Evolutionary conservation across 2,329 filamentous ascomycete genomes (phyloP), one percentile per base, ranked within the genome.

Genomic region (Meredithiella fracta): DNA sequence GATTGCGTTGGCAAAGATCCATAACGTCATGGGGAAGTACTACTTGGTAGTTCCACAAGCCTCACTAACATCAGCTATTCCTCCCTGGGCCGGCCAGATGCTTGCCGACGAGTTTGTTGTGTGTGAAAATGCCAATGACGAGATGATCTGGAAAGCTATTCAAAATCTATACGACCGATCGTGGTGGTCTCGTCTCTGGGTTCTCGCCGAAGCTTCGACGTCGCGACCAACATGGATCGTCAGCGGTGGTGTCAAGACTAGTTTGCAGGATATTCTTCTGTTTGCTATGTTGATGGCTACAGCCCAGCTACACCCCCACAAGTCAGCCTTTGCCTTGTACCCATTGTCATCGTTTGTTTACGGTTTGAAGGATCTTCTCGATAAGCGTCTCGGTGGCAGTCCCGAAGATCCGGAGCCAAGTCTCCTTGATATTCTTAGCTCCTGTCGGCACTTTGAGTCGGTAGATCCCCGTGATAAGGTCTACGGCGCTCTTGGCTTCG

Each of bases 381-480:
- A 55, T 11, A 51, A 55, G 11, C 57, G 59, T 15, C 40, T 55
- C 31, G n/a, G 50, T 3, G 53, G 51, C 14, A 31, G 23, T 5
- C 11, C 53, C 8, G 54, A 55, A n/a, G 47, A 34, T 3, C 29
- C 54, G 9, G 56, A 56, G 26, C 53, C 50, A 9, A 53, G 58
- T 42, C 54, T 60, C 7, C 54, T 61, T 3, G 55, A 57, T 34
- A 51, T 57, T 5, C 55, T 61, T 1, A 59, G 59, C 34, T 50
- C 59, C 3, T 60, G 57, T 44, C 56, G 60, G 1, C 57, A 59
- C 37, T 58, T 59, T 26, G 60, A 60, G 22, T 58, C 61, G 7
- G 58, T 58, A 11, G 62, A 63, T 50, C 60, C 62, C n/a, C 56
- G 60, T 20, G 63, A 64, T 55, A 64, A 63, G 40, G 60, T 64